Percentiles rank a stretch among this genome's conserved stretches.
phyloP scores from a whole-genome alignment of 768 basidiomycete genomes.

The Boletus fagicola region DNA sequence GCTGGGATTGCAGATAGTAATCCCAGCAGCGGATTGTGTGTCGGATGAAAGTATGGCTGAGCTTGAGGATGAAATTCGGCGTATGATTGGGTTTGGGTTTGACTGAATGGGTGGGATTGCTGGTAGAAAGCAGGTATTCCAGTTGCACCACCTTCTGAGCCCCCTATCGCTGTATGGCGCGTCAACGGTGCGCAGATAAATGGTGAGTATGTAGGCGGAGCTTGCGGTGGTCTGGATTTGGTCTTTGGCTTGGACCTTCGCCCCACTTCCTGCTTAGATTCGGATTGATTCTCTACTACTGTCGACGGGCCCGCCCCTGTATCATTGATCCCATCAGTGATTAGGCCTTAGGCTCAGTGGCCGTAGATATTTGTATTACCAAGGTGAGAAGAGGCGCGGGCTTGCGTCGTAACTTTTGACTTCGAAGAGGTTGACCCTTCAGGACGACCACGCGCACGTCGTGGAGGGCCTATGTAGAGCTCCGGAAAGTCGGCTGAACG shows the following conservation, averaged over 20 bases:
- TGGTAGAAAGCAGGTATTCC: background rate
- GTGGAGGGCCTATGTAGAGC: conserved; percentile 37
- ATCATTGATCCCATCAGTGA: conserved; percentile 5
- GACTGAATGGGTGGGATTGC: conserved; percentile 2
- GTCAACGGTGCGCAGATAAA: conserved; percentile 28
- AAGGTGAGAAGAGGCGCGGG: conserved; percentile 1
- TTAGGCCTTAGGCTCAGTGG: accelerated
- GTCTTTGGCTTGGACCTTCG: conserved; percentile 18
- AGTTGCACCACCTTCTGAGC: background rate
- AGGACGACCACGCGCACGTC: conserved; percentile 33
- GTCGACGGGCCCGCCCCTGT: conserved; percentile 10
- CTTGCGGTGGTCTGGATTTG: conserved; percentile 22
- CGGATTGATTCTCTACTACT: background rate
- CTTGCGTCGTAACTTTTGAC: conserved; percentile 33
- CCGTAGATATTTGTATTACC: background rate
- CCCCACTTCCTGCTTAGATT: background rate
- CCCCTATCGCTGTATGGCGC: conserved; percentile 2
- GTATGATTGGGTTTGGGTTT: conserved; percentile 3
- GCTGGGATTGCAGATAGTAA: conserved; percentile 38
- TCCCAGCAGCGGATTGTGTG: conserved; percentile 15
- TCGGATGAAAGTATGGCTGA: background rate
- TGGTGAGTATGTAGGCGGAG: conserved; percentile 24
- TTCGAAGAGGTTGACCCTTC: conserved; percentile 49
- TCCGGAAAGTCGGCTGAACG: conserved; percentile 35
- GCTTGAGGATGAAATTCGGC: background rate